Percentiles rank a stretch among this genome's conserved stretches.
Evolutionary conservation across 23 red algal genomes (phyloP).

Genomic region (Cyanidium caldarium): DNA sequence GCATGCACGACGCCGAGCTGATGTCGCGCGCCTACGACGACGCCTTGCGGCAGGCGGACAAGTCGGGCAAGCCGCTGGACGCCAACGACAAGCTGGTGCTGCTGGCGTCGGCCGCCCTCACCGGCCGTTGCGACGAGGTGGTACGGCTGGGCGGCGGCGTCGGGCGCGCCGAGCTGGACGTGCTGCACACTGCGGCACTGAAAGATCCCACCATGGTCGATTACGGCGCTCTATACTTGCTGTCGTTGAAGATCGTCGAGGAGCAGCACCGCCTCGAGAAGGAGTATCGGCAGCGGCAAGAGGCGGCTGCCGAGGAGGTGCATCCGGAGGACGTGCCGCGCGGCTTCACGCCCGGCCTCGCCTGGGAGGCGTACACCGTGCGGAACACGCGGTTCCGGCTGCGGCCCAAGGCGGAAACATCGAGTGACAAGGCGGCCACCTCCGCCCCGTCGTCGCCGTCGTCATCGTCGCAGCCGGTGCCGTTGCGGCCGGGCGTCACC

Average conservation of each 20-base stretch:
- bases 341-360: not conserved
- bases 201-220: conserved; percentile 24
- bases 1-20: conserved; percentile 2
- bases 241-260: conserved; percentile 7
- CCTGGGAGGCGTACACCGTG: conserved; percentile 6
- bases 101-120: conserved; percentile 12
- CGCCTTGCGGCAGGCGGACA: not conserved
- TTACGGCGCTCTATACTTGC: conserved; percentile 22
- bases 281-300: not conserved
- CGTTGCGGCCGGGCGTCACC: conserved; percentile 9
- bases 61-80: not conserved
- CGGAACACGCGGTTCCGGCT: not conserved
- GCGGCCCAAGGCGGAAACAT: not conserved
- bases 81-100: conserved; percentile 8
- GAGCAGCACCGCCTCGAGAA: conserved; percentile 1
- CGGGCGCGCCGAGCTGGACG: conserved; percentile 5
- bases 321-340: not conserved
- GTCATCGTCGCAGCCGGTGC: conserved; percentile 10
- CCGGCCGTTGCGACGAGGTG: conserved; percentile 13
- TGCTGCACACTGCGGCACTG: conserved; percentile 15
- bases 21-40: conserved; percentile 14
- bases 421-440: not conserved
- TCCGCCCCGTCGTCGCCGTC: not conserved
- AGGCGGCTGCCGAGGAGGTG: not conserved
- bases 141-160: conserved; percentile 5